Evolutionary conservation across 441 rosid genomes (phyloP), one percentile per base, ranked within the genome.

Genomic region (Flueggea neowawraea): DNA sequence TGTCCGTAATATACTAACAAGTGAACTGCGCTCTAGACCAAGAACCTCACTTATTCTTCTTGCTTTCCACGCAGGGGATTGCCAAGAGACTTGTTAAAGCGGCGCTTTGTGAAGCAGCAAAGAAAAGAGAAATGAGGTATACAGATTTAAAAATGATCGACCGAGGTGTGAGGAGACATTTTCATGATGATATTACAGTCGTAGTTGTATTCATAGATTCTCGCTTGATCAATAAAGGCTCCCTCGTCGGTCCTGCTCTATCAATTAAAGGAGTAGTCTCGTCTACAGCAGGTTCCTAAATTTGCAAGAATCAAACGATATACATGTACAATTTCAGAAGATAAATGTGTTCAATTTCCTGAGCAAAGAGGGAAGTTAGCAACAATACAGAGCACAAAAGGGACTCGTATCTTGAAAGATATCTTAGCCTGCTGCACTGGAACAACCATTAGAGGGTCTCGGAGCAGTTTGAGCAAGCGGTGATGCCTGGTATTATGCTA

Each of bases 111-210:
- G 85, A 78, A 82, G 96, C 94, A 14, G 94, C 98, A 2, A 89
- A 81, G 76, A 92, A 88, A 72, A 83, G 95, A 63, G 96, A 89
- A 69, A 86, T 85, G 95, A 77, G 93, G 64, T 83, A 77, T 67
- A 65, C 85, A 0, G 97, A 93, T 76, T 75, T 93, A 88, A 79
- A 82, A 73, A 88, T 77, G 80, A 85, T 93, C 13, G 94, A 84
- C 17, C 74, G 76, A 13, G 98, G 98, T 12, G 90, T 90, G 65
- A 88, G 97, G 72, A 82, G 96, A 67, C 97, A 90, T 69, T 93
- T 90, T 65, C 98, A 90, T 17, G 98, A 90, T 11, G 98, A 93
- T 58, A 88, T 90, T 15, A 88, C 92, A 0, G 92, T 88, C 0
- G 73, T 90, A 16, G 90, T 90, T 41, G 75, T 90, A 75, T 93